These are phyloP conservation scores for Ustilago hordei DNA, from an alignment of 1,284 basidiomycete species.

Conservation along the genomic window DNA sequence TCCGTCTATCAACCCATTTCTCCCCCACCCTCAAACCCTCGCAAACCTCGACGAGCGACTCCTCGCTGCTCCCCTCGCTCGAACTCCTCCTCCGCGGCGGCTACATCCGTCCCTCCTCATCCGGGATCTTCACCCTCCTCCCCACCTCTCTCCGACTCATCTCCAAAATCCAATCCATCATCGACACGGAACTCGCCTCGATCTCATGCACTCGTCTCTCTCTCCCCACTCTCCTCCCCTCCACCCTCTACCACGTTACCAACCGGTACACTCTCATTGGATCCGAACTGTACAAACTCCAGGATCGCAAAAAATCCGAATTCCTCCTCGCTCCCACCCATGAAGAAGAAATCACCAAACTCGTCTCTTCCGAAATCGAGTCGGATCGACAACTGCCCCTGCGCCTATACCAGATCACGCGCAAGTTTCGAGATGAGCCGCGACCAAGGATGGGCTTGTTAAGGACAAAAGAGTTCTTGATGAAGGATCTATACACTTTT, in stretches of 20 bases:
- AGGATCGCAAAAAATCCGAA: slow-evolving; percentile 64
- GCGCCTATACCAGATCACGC: slow-evolving; percentile 67
- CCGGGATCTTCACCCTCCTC: slow-evolving; percentile 69
- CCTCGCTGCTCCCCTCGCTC: slow-evolving; percentile 38
- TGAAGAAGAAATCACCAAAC: slow-evolving; percentile 70
- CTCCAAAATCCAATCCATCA: slow-evolving; percentile 63
- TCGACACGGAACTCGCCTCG: slow-evolving; percentile 65
- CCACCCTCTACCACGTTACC: slow-evolving; percentile 65
- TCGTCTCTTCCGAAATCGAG: slow-evolving; percentile 64
- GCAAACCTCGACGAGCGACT: slow-evolving; percentile 18
- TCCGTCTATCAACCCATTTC: slow-evolving; percentile 37
- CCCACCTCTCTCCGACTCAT: slow-evolving; percentile 67
- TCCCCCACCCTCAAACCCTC: slow-evolving; percentile 37
- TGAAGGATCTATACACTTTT: slow-evolving; percentile 71
- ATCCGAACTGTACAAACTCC: slow-evolving; percentile 68
- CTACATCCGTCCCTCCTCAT: slow-evolving; percentile 67
- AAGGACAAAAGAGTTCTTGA: slow-evolving; percentile 69
- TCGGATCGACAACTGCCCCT: slow-evolving; percentile 65
- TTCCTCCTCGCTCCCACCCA: slow-evolving; percentile 69
- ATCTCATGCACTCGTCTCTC: slow-evolving; percentile 65
- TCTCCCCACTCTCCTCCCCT: slow-evolving; percentile 67
- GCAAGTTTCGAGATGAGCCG: slow-evolving; percentile 70
- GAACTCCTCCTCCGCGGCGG: slow-evolving; percentile 63
- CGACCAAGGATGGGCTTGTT: slow-evolving; percentile 69
- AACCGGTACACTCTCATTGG: slow-evolving; percentile 65